Base-by-base conservation (phyloP, 305 asterid species). In the Fraxinus nigra region DNA sequence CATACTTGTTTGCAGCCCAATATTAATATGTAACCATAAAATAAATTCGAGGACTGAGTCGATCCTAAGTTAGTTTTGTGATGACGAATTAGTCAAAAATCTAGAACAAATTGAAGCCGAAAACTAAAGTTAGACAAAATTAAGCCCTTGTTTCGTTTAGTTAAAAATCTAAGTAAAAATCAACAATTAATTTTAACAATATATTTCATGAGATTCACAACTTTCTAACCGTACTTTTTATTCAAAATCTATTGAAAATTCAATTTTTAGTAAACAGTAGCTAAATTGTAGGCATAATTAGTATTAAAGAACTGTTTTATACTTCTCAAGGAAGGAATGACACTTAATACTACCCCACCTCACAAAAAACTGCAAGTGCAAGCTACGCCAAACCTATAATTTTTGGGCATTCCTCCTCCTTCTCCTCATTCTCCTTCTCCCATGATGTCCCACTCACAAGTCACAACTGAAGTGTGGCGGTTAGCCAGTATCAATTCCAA, bases 341-440 rank as follows among this genome's bases (percentile, higher is more conserved):
- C 34, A 80, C 34, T 0, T 7, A 33, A 18, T 38, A 28, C 76
- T 16, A 70, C 69, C 43, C 56, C 46, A 80, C 79, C 46, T 3
- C 18, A 33, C 61, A 61, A 73, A 75, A 81, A 78, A 82, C 90
- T 85, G 78, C 83, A 90, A 88, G 74, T 89, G 85, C 90, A 93
- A 90, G 95, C 90, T 87, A 93, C 92, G 91, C 83, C 85, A 91
- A 85, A 86, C 18, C 22, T 24, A 22, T 28, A 1, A 28, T 8
- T 46, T 46, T 46, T 51, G 61, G 22, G 22, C 61, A 51, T 5
- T 51, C 14, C 48, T 38, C 48, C 48, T 38, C 46, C 11, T n/a
- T n/a, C n/a, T 38, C 5, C 35, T 33, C 35, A 33, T 9, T 34
- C 75, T 69, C 4, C 16, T 65, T 11, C 30, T 24, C 26, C 85